Base-by-base conservation (phyloP, 176 grass and related monocot species). In the Coix lacrymajobi region DNA sequence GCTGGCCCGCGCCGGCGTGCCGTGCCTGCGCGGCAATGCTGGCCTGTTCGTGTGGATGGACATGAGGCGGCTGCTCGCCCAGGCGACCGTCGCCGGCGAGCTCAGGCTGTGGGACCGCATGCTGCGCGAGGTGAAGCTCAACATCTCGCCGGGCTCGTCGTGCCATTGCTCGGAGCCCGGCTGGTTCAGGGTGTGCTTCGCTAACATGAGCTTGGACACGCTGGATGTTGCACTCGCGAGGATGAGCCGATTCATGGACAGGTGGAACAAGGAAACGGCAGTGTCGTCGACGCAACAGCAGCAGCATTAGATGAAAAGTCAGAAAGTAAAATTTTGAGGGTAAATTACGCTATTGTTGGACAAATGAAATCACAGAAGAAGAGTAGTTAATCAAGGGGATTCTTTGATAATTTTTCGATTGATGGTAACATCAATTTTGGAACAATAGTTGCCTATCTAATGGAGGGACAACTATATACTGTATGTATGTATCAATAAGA, bases 181-280 rank as follows among this genome's bases (percentile, higher is more conserved):
- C 0, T 97, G 94, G 94, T 97, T 97, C 88, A 91, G 94, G 91
- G 91, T 97, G 62, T 97, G 94, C 79, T 97, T 97, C 78, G 94
- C 94, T 3, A 97, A 97, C 71, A 97, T 97, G 94, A 97, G 79
- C 85, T 43, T 88, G 70, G 77, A 43, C 80, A 94, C 91, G 25
- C 79, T 97, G 73, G 89, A 97, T 60, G 66, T 97, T 79, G 94
- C 94, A 60, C 82, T 94, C 7, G 60, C 30, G 3, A 94, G 91
- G 85, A 91, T 97, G 19, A 67, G 57, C 44, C 26, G 81, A 16
- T 97, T 94, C 89, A 88, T 89, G 85, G 65, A 89, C 85, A 92
- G 52, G 60, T 90, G 82, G 81, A 92, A 79, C 83, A 76, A 77
- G 33, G 38, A 78, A 15, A 40, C 63, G 26, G 5, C 32, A 8